Evolutionary conservation across 2,329 filamentous ascomycete genomes (phyloP).

Genomic region (Penicillium sp.): DNA sequence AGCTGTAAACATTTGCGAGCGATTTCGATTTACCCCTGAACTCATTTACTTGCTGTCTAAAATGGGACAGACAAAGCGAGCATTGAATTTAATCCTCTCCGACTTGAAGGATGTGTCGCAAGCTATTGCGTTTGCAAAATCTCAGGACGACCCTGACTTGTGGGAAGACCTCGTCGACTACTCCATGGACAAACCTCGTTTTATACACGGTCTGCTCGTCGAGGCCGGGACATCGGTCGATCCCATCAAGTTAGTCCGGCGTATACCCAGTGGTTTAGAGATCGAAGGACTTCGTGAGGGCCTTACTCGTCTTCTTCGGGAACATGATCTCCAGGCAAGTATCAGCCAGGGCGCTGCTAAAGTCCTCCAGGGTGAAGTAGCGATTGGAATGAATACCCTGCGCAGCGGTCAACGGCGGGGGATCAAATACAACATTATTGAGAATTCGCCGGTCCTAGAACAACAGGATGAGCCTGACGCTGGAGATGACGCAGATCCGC

Average conservation of each 20-base stretch:
- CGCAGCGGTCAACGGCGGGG: conserved; percentile 80
- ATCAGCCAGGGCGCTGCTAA: conserved; percentile 89
- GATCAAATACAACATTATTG: conserved; percentile 82
- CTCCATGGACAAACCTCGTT: conserved; percentile 95
- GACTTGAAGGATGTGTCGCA: conserved; percentile 89
- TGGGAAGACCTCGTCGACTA: conserved; percentile 96
- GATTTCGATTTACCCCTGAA: conserved; percentile 80
- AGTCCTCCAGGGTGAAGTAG: conserved; percentile 86
- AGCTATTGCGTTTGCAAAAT: conserved; percentile 92
- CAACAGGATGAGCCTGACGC: conserved; percentile 15
- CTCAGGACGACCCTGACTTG: conserved; percentile 86
- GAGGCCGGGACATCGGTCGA: conserved; percentile 94
- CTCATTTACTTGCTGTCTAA: conserved; percentile 96
- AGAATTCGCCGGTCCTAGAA: conserved; percentile 19
- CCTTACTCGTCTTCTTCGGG: conserved; percentile 86
- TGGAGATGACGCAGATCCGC: conserved; percentile 22
- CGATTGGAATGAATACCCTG: conserved; percentile 78
- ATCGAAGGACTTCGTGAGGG: conserved; percentile 90
- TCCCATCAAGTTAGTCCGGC: conserved; percentile 84
- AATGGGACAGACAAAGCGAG: conserved; percentile 90
- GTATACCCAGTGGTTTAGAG: conserved; percentile 91
- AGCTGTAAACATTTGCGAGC: conserved; percentile 75
- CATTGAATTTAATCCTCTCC: conserved; percentile 90
- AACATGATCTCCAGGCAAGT: conserved; percentile 93
- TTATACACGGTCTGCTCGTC: conserved; percentile 89